phyloP scores from a whole-genome alignment of 2,329 filamentous ascomycete species.

The Cladophialophora carrionii region DNA sequence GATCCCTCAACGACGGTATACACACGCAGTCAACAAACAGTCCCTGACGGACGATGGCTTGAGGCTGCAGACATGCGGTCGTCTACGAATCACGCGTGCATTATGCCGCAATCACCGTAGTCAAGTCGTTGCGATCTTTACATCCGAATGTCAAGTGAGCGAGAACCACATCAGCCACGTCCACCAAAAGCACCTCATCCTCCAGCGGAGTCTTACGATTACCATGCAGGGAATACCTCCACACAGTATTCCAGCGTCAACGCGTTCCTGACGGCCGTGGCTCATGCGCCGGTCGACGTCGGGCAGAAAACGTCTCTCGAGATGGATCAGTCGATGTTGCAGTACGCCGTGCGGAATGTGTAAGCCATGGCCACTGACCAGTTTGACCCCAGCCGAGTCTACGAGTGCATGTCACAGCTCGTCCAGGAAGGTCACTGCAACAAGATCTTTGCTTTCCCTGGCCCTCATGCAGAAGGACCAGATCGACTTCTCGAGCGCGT shows the following conservation, averaged over 20 bases:
- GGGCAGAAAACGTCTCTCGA: background rate
- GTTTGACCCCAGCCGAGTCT: background rate
- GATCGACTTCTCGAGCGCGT: background rate
- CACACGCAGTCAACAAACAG: background rate
- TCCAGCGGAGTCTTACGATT: background rate
- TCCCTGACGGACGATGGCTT: no score
- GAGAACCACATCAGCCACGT: background rate
- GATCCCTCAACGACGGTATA: background rate
- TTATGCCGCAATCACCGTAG: background rate
- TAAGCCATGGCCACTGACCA: background rate
- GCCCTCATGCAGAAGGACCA: background rate
- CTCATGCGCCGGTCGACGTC: background rate
- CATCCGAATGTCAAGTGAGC: background rate
- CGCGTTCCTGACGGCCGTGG: background rate
- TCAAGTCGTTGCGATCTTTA: background rate
- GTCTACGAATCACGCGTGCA: no score
- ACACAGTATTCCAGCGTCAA: background rate
- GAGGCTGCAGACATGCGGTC: background rate
- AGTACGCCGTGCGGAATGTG: background rate
- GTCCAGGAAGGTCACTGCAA: background rate
- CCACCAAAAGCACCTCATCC: background rate
- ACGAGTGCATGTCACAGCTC: background rate
- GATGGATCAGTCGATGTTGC: background rate
- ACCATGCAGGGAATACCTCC: no score
- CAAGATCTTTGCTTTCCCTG: background rate